phyloP scores from a whole-genome alignment of 164 flowering plant genomes.

The Vitis cinerea region DNA sequence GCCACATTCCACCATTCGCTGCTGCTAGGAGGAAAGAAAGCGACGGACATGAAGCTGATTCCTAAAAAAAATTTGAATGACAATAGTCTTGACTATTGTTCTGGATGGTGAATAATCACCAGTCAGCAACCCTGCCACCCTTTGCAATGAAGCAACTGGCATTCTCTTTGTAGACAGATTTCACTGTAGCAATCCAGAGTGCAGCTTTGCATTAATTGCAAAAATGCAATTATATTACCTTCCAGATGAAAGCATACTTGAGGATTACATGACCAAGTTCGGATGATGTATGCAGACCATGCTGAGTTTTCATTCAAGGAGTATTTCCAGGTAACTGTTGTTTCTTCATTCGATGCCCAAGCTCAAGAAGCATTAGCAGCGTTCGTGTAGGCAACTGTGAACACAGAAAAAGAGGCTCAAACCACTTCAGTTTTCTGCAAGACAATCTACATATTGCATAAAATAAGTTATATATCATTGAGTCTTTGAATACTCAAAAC shows the following conservation, averaged over 20 bases:
- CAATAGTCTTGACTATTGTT: not conserved
- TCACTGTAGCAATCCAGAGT: not conserved
- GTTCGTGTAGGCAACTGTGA: not conserved
- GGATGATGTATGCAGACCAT: not conserved
- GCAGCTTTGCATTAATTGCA: not conserved
- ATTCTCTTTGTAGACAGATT: not conserved
- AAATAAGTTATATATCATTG: too few relatives aligned
- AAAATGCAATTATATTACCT: not conserved
- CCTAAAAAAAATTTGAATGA: not conserved
- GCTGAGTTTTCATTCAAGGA: not conserved
- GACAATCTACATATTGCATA: not conserved
- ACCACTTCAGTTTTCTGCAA: not conserved
- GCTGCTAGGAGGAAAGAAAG: not conserved
- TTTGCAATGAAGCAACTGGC: not conserved
- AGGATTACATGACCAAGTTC: not conserved
- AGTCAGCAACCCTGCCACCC: not conserved
- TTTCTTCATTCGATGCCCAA: not conserved
- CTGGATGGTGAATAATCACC: conserved; percentile 1
- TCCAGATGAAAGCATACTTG: not conserved
- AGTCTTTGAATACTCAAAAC: too few relatives aligned
- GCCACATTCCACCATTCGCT: not conserved
- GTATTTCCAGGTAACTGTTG: not conserved
- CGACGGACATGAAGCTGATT: not conserved
- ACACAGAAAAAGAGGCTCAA: not conserved
- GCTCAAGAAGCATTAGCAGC: not conserved